Evolutionary conservation across 2,329 filamentous ascomycete species (phyloP), one percentile per base, ranked within the genome.

Genomic region (Orbilia blumenaviensis): DNA sequence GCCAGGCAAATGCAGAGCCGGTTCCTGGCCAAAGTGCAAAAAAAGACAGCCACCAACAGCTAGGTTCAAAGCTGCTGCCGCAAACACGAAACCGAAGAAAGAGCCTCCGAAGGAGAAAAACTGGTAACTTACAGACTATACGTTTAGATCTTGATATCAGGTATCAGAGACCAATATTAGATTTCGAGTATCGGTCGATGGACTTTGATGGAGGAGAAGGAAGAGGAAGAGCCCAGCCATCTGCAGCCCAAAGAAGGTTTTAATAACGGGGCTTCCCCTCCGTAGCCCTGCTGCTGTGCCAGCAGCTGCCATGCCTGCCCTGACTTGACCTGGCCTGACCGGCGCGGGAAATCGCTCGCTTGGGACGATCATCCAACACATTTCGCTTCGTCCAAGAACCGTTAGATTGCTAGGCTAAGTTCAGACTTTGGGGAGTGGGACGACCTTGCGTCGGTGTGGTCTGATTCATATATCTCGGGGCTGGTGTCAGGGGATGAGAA

Each of bases 301-400:
- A n/a, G n/a, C n/a, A n/a, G n/a, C n/a, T n/a, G n/a, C n/a, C n/a
- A n/a, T n/a, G n/a, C n/a, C n/a, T n/a, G n/a, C n/a, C n/a, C n/a
- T n/a, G n/a, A n/a, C n/a, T n/a, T n/a, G n/a, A n/a, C n/a, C n/a
- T n/a, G n/a, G n/a, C n/a, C n/a, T n/a, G n/a, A n/a, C n/a, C n/a
- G n/a, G 46, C 32, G 32, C 18, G 16, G 9, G 34, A 44, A 32
- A n/a, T n/a, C n/a, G n/a, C n/a, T 36, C n/a, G 38, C 56, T 42
- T 32, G n/a, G 36, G 18, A n/a, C n/a, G n/a, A n/a, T n/a, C 36
- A 44, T 61, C 36, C 56, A 61, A 61, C 56, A 61, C 56, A 61
- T 61, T 61, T 32, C 14, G 18, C 25, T n/a, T 36, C 8, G 12
- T 18, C 52, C 32, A 0, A 38, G 5, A 14, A 25, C 18, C 52